phyloP scores from a whole-genome alignment of 345 rosid species.

The Ceriops decandra region DNA sequence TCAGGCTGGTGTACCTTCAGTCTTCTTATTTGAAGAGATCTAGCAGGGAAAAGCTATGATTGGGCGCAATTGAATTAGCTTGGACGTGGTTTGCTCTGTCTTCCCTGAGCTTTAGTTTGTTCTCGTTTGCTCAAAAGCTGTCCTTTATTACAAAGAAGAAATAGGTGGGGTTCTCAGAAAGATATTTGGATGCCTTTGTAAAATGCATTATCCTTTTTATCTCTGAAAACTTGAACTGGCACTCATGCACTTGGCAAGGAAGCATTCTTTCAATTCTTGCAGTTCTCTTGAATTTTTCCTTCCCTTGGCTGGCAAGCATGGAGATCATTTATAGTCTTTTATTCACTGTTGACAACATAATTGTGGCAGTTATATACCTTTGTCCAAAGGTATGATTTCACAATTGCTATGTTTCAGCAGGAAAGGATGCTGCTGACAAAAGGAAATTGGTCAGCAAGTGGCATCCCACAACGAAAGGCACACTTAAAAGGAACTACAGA shows the following conservation, averaged over 20 bases:
- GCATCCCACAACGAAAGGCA: constrained; percentile 93
- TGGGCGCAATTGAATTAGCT: too few species aligned
- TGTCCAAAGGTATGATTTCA: background rate
- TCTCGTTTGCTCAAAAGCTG: too few species aligned
- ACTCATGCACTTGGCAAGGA: background rate
- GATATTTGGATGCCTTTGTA: background rate
- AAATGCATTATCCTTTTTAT: background rate
- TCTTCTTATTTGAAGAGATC: too few species aligned
- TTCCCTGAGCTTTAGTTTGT: too few species aligned
- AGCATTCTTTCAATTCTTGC: background rate
- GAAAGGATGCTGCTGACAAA: constrained; percentile 64
- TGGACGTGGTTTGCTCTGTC: too few species aligned
- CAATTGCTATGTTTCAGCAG: constrained; percentile 28
- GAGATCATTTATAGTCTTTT: background rate
- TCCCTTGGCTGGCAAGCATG: background rate
- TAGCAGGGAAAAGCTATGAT: too few species aligned
- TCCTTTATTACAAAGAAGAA: too few species aligned
- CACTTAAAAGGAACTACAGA: constrained; percentile 81
- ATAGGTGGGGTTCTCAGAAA: background rate
- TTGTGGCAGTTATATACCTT: background rate
- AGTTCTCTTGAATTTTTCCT: background rate
- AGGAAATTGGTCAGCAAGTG: constrained; percentile 89
- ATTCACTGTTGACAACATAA: background rate
- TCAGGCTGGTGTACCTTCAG: too few species aligned
- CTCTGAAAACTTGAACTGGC: background rate